A percentile compares a stretch with the other conserved stretches of the same genome.
phyloP scores from a whole-genome alignment of 352 stramenopile genomes.

The Phytophthora tentaculata region DNA sequence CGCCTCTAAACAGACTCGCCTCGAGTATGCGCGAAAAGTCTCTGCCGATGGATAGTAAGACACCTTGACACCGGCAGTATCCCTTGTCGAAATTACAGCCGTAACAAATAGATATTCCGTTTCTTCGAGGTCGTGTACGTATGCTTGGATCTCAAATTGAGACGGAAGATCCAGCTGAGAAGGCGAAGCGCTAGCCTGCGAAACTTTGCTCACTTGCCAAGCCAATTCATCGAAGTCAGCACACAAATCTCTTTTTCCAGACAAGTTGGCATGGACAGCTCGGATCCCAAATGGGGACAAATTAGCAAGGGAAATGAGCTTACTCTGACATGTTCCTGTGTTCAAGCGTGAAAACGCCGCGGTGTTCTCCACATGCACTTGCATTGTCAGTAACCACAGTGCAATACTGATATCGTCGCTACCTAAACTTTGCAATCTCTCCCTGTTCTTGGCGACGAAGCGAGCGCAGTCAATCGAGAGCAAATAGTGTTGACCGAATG shows the following conservation, averaged over 20 bases:
- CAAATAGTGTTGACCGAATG: slow-evolving; percentile 56
- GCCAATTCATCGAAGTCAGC: background rate
- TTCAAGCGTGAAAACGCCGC: slow-evolving; percentile 11
- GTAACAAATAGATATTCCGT: slow-evolving; percentile 5
- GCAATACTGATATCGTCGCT: slow-evolving; percentile 66
- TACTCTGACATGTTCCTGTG: slow-evolving; percentile 30
- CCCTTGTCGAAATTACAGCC: slow-evolving; percentile 5
- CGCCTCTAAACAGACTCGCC: slow-evolving; percentile 11
- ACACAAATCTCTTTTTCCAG: slow-evolving; percentile 5
- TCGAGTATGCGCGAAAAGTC: slow-evolving; percentile 17
- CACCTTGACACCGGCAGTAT: slow-evolving; percentile 19
- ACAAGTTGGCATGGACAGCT: slow-evolving; percentile 47
- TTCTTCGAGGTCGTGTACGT: slow-evolving; percentile 20
- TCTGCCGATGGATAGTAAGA: slow-evolving; percentile 26
- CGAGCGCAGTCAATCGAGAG: slow-evolving; percentile 51
- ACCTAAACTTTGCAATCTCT: slow-evolving; percentile 33
- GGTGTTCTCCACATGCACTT: slow-evolving; percentile 47
- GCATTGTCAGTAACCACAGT: slow-evolving; percentile 57
- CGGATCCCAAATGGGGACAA: slow-evolving; percentile 44
- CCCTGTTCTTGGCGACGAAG: slow-evolving; percentile 48
- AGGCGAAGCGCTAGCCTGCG: slow-evolving; percentile 3
- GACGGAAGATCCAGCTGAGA: background rate
- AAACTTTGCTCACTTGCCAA: background rate
- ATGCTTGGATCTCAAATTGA: slow-evolving; percentile 19
- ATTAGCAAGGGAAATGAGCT: slow-evolving; percentile 50